Evolutionary conservation across 306 rosid genomes (phyloP), one percentile per base, ranked within the genome.

Genomic region (Nissolia schottii): DNA sequence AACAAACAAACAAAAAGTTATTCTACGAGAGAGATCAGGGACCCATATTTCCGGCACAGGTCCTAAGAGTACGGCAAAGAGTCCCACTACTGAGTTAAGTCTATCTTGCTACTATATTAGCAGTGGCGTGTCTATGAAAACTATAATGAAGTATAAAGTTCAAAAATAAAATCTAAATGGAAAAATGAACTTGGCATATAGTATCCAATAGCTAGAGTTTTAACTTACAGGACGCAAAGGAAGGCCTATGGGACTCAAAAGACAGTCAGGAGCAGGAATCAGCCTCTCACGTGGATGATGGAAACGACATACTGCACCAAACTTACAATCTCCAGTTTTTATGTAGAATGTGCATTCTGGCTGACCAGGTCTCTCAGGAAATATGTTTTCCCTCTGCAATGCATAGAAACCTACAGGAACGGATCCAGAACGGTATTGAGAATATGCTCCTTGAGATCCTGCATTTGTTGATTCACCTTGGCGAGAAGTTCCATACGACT

Each of bases 281-380:
- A 83, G 58, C 81, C 98, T 85, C 84, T 93, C 96, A 32, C 89
- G 86, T 19, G 98, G 98, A 79, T 93, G 98, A 79, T 93, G 97
- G 70, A 93, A 93, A 77, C 93, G 89, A 80, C 98, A 93, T 76
- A 91, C 98, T 13, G 94, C 92, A 67, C 98, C 98, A 41, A 90
- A 93, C 84, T 93, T 91, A 74, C 98, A 93, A 79, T 93, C 98
- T 64, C 98, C 98, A 0, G 98, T 93, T 77, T 93, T 93, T 92
- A 93, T 89, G 89, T 93, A 93, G 84, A 93, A 93, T 75, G 87
- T 96, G 80, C 98, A 93, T 81, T 93, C 97, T 22, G 98, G 97
- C 84, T 91, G 97, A 73, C 92, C 98, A 63, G 92, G 97, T 77
- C 97, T 87, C 82, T 93, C 98, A 37, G 98, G 98, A 82, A 93